A percentile compares a stretch with the other conserved stretches of the same genome.
Evolutionary conservation across 306 rosid species (phyloP).

Genomic region (Ammopiptanthus mongolicus): DNA sequence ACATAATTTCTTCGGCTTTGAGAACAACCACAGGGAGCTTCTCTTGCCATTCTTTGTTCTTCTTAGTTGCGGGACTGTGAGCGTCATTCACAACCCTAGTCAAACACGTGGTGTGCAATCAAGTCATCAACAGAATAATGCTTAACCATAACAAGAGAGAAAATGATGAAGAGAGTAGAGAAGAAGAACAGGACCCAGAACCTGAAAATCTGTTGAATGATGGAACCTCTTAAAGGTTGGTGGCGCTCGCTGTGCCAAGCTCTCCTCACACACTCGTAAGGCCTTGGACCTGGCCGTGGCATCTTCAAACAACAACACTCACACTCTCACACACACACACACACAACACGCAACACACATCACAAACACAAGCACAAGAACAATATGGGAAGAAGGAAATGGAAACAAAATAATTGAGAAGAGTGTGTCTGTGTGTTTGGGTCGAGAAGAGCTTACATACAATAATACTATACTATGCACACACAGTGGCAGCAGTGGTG

Average conservation of each 20-base stretch:
- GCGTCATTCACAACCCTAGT: slow-evolving; percentile 80
- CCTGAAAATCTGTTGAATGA: slow-evolving; percentile 97
- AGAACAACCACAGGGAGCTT: slow-evolving; percentile 85
- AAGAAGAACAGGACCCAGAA: slow-evolving; percentile 40
- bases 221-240: slow-evolving; percentile 81
- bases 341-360: background rate
- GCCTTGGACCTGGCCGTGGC: slow-evolving; percentile 99
- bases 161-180: background rate
- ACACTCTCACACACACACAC: background rate
- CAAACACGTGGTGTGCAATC: slow-evolving; percentile 71
- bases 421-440: slow-evolving; percentile 21
- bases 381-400: slow-evolving; percentile 21
- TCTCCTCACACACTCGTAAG: slow-evolving; percentile 94
- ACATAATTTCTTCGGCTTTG: slow-evolving; percentile 95
- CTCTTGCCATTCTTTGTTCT: slow-evolving; percentile 97
- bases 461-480: background rate
- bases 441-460: slow-evolving; percentile 19
- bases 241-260: slow-evolving; percentile 99
- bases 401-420: slow-evolving; percentile 29
- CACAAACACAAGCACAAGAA: background rate
- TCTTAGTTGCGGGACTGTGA: slow-evolving; percentile 68
- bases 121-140: slow-evolving; percentile 41
- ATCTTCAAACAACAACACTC: slow-evolving; percentile 39
- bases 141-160: background rate
- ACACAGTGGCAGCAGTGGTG: slow-evolving; percentile 20